phyloP scores from a whole-genome alignment of 371 early-diverging fungal species.

The Mortierella sp. region DNA sequence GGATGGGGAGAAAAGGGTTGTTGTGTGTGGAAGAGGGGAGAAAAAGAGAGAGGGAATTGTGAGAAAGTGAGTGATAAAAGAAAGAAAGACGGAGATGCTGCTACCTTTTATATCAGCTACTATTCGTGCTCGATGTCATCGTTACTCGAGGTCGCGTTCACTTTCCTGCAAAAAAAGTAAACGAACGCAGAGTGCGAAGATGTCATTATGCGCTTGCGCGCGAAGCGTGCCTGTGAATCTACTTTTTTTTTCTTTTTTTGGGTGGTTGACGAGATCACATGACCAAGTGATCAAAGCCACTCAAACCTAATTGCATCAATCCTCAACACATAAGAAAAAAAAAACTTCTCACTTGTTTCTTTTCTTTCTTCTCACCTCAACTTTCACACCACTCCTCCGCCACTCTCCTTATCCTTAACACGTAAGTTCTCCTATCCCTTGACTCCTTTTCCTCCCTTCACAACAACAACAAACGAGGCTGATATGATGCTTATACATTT shows the following conservation, averaged over 20 bases:
- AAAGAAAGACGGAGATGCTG: too few relatives aligned
- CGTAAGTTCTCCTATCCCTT: too few relatives aligned
- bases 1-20: background rate
- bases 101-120: background rate
- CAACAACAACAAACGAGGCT: background rate
- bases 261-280: background rate
- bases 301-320: background rate
- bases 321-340: constrained; percentile 6
- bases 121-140: background rate
- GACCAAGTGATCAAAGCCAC: background rate
- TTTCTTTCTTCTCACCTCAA: constrained; percentile 7
- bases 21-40: background rate
- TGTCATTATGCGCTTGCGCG: constrained; percentile 5
- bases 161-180: background rate
- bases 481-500: constrained; percentile 58
- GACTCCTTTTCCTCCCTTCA: background rate
- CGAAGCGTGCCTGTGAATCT: background rate
- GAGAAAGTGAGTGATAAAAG: background rate
- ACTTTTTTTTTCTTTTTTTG: background rate
- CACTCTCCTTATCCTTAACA: background rate
- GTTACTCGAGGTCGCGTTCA: background rate
- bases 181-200: background rate
- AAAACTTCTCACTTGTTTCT: constrained; percentile 7
- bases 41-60: background rate
- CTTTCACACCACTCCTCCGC: background rate